Percentiles rank a stretch among this genome's conserved stretches.
Evolutionary conservation across 208 protist genomes (phyloP).

Genomic region (Leishmania braziliensis): DNA sequence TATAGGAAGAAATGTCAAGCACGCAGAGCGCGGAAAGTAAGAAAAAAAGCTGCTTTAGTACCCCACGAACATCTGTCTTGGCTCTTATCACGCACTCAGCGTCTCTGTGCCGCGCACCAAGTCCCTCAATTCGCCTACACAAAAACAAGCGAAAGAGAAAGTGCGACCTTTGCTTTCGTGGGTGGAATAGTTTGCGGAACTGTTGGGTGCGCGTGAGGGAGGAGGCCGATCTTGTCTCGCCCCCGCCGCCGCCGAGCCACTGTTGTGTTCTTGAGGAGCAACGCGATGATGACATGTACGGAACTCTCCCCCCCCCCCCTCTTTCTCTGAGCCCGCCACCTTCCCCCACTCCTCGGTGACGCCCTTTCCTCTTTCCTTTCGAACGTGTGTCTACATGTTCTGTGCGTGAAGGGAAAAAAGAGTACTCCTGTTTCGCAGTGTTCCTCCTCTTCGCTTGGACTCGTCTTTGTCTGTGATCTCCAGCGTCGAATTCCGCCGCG

Average conservation of each 20-base stretch:
- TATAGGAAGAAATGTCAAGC: not conserved
- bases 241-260: not conserved
- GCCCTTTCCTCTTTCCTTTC: too few relatives aligned
- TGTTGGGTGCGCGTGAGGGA: not conserved
- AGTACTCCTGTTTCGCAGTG: not conserved
- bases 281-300: not conserved
- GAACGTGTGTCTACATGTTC: too few relatives aligned
- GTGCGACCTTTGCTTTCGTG: not conserved
- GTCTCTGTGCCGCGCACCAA: not conserved
- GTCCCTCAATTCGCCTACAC: not conserved
- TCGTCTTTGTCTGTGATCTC: not conserved
- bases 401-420: not conserved
- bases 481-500: too few relatives aligned
- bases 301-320: not conserved
- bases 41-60: not conserved
- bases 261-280: not conserved
- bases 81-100: not conserved
- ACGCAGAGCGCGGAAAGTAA: not conserved
- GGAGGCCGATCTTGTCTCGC: not conserved
- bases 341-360: not conserved
- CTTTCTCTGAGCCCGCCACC: not conserved
- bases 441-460: not conserved
- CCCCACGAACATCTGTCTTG: not conserved
- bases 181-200: not conserved
- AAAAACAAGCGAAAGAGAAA: not conserved